Percentiles rank a stretch among this genome's conserved stretches.
Conservation (phyloP, 495 filamentous ascomycete genomes). For the Sporormia fimetaria region DNA sequence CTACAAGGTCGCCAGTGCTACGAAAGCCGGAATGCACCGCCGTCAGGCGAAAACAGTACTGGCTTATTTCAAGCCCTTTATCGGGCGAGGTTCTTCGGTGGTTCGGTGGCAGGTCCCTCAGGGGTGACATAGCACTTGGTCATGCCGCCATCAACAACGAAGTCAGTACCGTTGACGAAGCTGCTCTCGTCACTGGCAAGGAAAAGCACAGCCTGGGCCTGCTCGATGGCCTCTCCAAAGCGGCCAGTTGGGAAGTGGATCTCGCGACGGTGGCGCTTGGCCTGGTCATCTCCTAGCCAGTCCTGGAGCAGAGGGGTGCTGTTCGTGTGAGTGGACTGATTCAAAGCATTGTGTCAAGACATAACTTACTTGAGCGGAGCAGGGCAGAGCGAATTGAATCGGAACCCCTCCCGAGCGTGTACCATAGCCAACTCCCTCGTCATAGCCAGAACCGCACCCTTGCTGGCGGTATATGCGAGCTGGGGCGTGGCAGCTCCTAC, state of each 20-base stretch:
- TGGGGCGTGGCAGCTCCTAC: slow-evolving; percentile 93
- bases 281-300: slow-evolving; percentile 82
- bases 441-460: slow-evolving; percentile 79
- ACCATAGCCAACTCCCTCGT: slow-evolving; percentile 38
- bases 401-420: slow-evolving; percentile 56
- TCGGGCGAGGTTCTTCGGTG: slow-evolving; percentile 52
- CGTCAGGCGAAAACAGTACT: too few relatives aligned
- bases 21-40: too few relatives aligned
- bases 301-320: slow-evolving; percentile 77
- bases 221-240: slow-evolving; percentile 92
- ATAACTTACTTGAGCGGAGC: slow-evolving; percentile 67
- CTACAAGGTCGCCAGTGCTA: too few relatives aligned
- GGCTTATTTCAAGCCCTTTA: background rate
- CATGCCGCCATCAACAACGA: slow-evolving; percentile 96
- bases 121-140: slow-evolving; percentile 90
- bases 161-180: slow-evolving; percentile 87
- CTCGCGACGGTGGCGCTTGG: slow-evolving; percentile 75
- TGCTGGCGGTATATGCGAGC: slow-evolving; percentile 87
- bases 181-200: slow-evolving; percentile 88
- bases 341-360: slow-evolving; percentile 1
- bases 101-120: slow-evolving; percentile 60
- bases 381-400: slow-evolving; percentile 88
- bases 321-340: background rate
- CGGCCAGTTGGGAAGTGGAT: slow-evolving; percentile 91
- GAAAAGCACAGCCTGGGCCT: slow-evolving; percentile 88